These are phyloP conservation scores for Allium sativum DNA, from an alignment of 106 monocot genomes.

Conservation along the genomic window DNA sequence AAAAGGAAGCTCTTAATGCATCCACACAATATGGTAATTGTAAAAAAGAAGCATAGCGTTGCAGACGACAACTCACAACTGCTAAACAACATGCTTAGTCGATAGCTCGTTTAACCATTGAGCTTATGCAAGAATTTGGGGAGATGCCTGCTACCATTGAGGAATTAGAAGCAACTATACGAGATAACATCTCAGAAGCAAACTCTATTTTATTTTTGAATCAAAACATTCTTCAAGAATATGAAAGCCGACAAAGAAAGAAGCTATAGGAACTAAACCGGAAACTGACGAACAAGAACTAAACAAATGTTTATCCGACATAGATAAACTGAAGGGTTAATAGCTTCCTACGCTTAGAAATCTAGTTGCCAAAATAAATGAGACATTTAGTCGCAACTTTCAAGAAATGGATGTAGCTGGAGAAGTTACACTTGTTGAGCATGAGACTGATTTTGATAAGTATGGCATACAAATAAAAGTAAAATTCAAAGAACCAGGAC, in stretches of 20 bases:
- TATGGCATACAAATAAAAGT: constrained; percentile 95
- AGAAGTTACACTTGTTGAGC: constrained; percentile 94
- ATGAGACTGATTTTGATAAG: constrained; percentile 79
- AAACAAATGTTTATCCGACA: constrained; percentile 46
- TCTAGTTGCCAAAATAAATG: constrained; percentile 85
- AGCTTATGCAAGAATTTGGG: constrained; percentile 64
- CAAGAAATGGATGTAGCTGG: constrained; percentile 98
- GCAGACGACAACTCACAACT: constrained; percentile 42
- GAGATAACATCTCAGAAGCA: constrained; percentile 78
- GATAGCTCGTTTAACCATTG: constrained; percentile 54
- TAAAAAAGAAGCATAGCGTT: constrained; percentile 47
- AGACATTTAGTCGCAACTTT: constrained; percentile 85
- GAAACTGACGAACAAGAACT: constrained; percentile 43
- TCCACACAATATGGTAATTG: constrained; percentile 55
- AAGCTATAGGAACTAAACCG: constrained; percentile 41
- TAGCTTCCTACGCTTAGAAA: constrained; percentile 63
- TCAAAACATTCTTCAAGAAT: constrained; percentile 89
- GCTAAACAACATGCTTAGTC: constrained; percentile 84
- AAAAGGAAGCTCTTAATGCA: constrained; percentile 62
- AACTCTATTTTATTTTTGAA: constrained; percentile 89
- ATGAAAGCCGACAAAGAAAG: constrained; percentile 60
- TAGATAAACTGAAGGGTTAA: constrained; percentile 61
- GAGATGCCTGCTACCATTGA: constrained; percentile 93
- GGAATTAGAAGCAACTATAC: constrained; percentile 84
- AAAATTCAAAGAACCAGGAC: no score